A percentile compares a stretch with the other conserved stretches of the same genome.
Conservation (phyloP, 768 basidiomycete species). For the Russula brevipes region DNA sequence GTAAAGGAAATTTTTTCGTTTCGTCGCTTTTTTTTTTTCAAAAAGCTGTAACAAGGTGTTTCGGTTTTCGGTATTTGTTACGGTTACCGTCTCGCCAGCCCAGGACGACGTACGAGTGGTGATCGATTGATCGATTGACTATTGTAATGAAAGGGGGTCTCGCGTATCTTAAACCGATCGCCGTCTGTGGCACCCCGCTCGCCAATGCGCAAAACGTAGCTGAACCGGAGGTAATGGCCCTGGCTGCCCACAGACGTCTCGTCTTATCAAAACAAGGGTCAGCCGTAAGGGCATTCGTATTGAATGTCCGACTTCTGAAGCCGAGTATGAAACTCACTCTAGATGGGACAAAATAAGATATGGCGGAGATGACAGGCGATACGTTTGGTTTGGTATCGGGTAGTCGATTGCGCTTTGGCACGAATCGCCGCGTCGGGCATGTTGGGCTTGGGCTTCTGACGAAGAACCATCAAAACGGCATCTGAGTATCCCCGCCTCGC, state of each 20-base stretch:
- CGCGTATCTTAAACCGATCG: too few species aligned
- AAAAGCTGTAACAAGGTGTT: too few species aligned
- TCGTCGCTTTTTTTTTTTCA: neutral
- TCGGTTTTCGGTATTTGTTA: neutral
- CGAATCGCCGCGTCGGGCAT: neutral
- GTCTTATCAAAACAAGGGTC: too few species aligned
- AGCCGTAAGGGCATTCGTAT: neutral
- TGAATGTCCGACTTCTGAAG: neutral
- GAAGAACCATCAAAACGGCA: neutral
- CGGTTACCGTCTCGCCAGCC: neutral
- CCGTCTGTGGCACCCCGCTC: too few species aligned
- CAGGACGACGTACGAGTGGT: neutral
- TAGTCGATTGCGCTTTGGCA: neutral
- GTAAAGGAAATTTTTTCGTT: too few species aligned
- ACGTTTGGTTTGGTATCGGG: neutral
- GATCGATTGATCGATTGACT: too few species aligned
- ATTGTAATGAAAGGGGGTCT: too few species aligned
- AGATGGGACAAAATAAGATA: neutral
- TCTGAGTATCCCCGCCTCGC: neutral
- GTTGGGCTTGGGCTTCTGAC: neutral
- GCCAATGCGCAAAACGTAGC: neutral
- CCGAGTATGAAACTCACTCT: constrained; percentile 6
- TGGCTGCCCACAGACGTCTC: neutral
- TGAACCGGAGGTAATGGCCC: neutral
- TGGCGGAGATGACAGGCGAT: neutral